Base-by-base conservation (phyloP, 352 stramenopile species). In the Peronospora farinosa region DNA sequence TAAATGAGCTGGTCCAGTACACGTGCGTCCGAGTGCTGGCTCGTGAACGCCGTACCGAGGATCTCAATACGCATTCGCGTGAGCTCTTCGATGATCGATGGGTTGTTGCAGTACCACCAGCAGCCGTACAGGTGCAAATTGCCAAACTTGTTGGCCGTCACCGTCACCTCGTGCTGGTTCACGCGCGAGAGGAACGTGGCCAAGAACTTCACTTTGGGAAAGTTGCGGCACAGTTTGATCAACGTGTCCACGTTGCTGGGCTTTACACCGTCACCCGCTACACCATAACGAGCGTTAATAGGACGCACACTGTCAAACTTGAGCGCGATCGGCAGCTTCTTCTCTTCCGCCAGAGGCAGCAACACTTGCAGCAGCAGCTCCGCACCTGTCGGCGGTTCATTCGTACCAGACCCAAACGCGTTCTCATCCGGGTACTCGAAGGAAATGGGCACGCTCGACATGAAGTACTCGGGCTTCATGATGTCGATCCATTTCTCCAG, bases 81-180 rank as follows among this genome's bases (percentile, higher is more conserved):
- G 38, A 91, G 57, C 59, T 88, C 74, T 33, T 85, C 56, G 40
- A 97, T 96, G 42, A 98, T 96, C 37, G 79, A 95, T 25, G 91
- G 91, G 64, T 97, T 97, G 74, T 98, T 97, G 69, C 87, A 97
- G 74, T 96, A 97, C 88, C 90, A 96, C 84, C 84, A 95, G 69
- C 85, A 96, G 28, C 92, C 92, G 67, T 97, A 98, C 23, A 98
- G 53, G 53, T 97, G 90, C 40, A 97, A 54, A 63, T 97, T 97
- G 23, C 71, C 65, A 64, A 97, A 97, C 71, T 97, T 98, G 61
- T 89, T 92, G 48, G 88, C 90, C 19, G 96, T 71, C 37, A 98
- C 90, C 49, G 77, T 92, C 37, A 94, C 87, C 67, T 97, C 86
- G 67, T 98, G 93, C 69, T 98, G 89, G 67, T 97, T 97, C 47